Base-by-base conservation (phyloP, 192 early-diverging fungal genomes). In the Borealophlyctis nickersoniae region DNA sequence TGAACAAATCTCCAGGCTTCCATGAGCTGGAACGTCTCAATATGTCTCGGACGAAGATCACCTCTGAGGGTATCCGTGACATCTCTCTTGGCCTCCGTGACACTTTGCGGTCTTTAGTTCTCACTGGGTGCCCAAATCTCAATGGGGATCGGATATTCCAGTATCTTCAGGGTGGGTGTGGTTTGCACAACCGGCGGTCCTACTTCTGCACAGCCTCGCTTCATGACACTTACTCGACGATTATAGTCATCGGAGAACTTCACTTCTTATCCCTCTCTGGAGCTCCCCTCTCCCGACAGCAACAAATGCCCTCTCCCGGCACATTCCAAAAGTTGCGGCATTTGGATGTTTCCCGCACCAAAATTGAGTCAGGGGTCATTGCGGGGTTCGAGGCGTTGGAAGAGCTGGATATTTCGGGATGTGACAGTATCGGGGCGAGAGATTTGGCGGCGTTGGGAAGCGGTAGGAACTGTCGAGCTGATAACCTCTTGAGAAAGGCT, bases 41-140 rank as follows among this genome's bases (percentile, higher is more conserved):
- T 35, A 50, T 86, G 23, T 74, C 82, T 27, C 60, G 69, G 7
- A 86, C 80, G n/a, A 82, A 86, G 52, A 73, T 86, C 33, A 81
- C 84, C 0, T 66, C 79, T 19, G 50, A 14, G 31, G 84, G 82
- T 5, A 36, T 86, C 9, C 49, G 61, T 23, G 64, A 28, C 13
- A 45, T 45, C 19, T 7, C 19, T 19, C 39, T 13, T 7, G 7
- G 9, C 9, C 39, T 45, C 19, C 39, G 19, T 7, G 39, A 45
- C 7, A 19, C 9, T 7, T 45, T 45, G 39, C 9, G 19, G 39
- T 7, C 7, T 13, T 45, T 45, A 19, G 19, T 45, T 19, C 7
- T 45, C 19, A 60, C 73, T 27, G 72, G 67, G 39, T 77, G 78
- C 30, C 13, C 55, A 16, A 71, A 73, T 0, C 52, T 83, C 19